A percentile compares a stretch with the other conserved stretches of the same genome.
Evolutionary conservation across 2,329 filamentous ascomycete species (phyloP).

Genomic region (Colletotrichum lindemuthianum): DNA sequence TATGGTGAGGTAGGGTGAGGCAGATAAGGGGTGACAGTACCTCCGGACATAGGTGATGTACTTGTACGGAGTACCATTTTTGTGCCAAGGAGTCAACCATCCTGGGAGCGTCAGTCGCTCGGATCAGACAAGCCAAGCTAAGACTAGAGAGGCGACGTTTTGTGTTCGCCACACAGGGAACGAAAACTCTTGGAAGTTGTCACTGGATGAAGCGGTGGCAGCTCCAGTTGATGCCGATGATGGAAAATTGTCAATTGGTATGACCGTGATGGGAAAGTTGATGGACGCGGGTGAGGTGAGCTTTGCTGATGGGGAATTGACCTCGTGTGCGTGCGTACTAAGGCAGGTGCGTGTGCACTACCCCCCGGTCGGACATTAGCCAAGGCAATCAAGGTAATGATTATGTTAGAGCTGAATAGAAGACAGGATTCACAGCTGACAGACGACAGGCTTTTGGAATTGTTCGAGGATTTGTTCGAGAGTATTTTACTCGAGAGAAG

Average conservation of each 20-base stretch:
- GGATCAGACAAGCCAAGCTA: constrained; percentile 33
- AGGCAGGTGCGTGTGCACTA: constrained; percentile 5
- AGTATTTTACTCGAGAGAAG: not conserved
- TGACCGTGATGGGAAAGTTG: constrained; percentile 1
- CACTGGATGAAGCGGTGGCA: not conserved
- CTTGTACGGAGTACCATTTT: constrained; percentile 12
- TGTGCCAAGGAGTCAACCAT: constrained; percentile 29
- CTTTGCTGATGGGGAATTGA: constrained; percentile 19
- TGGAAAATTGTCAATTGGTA: constrained; percentile 14
- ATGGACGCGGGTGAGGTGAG: constrained; percentile 9
- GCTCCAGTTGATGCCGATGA: constrained; percentile 19
- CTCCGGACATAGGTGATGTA: too few species aligned
- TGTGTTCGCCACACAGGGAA: not conserved
- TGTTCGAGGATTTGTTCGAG: not conserved
- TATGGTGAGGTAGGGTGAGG: constrained; percentile 5
- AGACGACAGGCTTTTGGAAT: not conserved
- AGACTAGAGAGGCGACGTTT: constrained; percentile 8
- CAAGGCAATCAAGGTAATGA: constrained; percentile 13
- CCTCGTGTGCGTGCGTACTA: constrained; percentile 12
- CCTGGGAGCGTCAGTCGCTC: constrained; percentile 32
- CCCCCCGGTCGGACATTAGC: constrained; percentile 25
- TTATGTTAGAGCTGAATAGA: constrained; percentile 22
- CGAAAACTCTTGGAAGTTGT: constrained; percentile 5
- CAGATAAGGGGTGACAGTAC: constrained; percentile 20
- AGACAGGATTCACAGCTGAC: not conserved